These are phyloP conservation scores for Kodamaea alishanica DNA, from an alignment of 1,139 yeast genomes.

Conservation along the genomic window DNA sequence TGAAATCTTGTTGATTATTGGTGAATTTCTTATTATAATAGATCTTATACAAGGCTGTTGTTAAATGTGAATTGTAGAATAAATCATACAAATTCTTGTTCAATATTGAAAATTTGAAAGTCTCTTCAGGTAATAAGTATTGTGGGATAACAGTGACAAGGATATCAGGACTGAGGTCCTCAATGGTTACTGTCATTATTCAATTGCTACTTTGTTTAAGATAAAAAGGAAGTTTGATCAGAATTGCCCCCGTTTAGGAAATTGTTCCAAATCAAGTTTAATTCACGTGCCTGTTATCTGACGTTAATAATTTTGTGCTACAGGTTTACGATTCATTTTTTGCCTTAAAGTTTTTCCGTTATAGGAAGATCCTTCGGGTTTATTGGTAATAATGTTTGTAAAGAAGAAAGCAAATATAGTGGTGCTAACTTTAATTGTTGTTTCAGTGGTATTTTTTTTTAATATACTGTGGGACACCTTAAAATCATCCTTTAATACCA, in stretches of 20 bases:
- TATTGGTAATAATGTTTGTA: too few relatives aligned
- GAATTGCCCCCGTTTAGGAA: neutral
- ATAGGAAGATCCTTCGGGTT: too few relatives aligned
- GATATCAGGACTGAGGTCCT: conserved; percentile 43
- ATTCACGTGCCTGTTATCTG: conserved; percentile 1
- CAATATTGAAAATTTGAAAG: conserved; percentile 44
- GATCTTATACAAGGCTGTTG: conserved; percentile 42
- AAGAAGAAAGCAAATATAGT: too few relatives aligned
- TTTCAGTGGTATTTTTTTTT: too few relatives aligned
- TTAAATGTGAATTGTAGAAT: conserved; percentile 23
- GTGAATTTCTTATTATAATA: conserved; percentile 51
- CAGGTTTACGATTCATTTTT: conserved; percentile 11
- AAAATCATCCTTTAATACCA: conserved; percentile 13
- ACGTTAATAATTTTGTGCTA: too few relatives aligned
- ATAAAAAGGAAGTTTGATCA: too few relatives aligned
- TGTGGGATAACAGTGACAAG: conserved; percentile 37
- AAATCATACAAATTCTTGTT: conserved; percentile 30
- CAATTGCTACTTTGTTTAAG: too few relatives aligned
- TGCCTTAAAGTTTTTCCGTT: too few relatives aligned
- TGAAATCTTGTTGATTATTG: conserved; percentile 24
- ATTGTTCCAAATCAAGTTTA: too few relatives aligned
- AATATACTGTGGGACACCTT: too few relatives aligned
- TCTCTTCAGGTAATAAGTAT: conserved; percentile 43
- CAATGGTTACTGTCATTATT: conserved; percentile 8
- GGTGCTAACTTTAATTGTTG: too few relatives aligned